These are phyloP conservation scores for Fusarium brachygibbosum DNA, from an alignment of 2,329 filamentous ascomycete genomes.

Conservation along the genomic window DNA sequence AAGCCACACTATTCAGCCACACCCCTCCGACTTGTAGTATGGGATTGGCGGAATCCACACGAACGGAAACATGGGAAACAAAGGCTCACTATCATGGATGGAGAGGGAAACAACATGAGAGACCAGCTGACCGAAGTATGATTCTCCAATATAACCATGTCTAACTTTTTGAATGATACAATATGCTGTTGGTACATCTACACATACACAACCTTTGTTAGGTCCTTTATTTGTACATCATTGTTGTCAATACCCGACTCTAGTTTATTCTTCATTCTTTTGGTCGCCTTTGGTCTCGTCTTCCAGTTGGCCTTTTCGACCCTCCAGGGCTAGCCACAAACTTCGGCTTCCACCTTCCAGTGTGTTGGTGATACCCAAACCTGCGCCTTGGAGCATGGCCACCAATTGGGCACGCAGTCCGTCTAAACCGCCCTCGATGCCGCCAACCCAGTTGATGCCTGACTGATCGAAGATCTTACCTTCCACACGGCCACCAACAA, in stretches of 20 bases:
- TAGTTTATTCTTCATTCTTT: constrained; percentile 32
- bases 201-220: constrained; percentile 41
- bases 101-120: neutral
- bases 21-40: neutral
- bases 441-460: constrained; percentile 74
- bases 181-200: constrained; percentile 48
- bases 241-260: neutral
- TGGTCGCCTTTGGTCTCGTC: constrained; percentile 57
- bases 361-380: constrained; percentile 80
- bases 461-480: constrained; percentile 84
- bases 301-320: constrained; percentile 83
- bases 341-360: constrained; percentile 85
- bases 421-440: constrained; percentile 84
- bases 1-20: constrained; percentile 38
- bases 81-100: neutral
- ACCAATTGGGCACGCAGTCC: constrained; percentile 87
- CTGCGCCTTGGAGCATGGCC: constrained; percentile 81
- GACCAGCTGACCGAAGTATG: neutral
- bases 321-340: constrained; percentile 90
- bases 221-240: constrained; percentile 36
- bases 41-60: too few relatives aligned
- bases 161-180: constrained; percentile 8
- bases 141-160: neutral
- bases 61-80: neutral
- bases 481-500: constrained; percentile 90